Evolutionary conservation across 345 rosid species (phyloP).

Genomic region (Arabis hirsuta): DNA sequence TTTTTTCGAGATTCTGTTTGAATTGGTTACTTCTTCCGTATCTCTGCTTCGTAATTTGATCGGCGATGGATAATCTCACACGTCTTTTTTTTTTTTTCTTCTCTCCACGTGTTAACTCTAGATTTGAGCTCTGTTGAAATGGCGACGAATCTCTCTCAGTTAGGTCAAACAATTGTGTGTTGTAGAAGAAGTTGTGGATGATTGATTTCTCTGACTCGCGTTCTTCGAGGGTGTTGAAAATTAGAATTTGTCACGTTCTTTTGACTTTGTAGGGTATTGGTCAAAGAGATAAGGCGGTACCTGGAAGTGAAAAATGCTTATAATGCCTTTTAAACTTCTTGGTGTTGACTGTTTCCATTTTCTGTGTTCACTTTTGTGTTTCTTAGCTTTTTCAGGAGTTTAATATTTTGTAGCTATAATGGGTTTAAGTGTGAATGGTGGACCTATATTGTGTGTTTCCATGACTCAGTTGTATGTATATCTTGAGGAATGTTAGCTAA

Average conservation of each 20-base stretch:
- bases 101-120: constrained; percentile 26
- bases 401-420: constrained; percentile 24
- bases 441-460: constrained; percentile 28
- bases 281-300: constrained; percentile 43
- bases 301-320: constrained; percentile 29
- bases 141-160: constrained; percentile 30
- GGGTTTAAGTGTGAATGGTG: constrained; percentile 38
- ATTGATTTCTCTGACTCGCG: constrained; percentile 41
- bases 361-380: constrained; percentile 37
- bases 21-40: constrained; percentile 9
- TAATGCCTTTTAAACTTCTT: constrained; percentile 28
- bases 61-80: constrained; percentile 22
- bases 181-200: constrained; percentile 9
- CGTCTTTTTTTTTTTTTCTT: neutral
- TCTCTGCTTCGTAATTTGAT: constrained; percentile 30
- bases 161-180: constrained; percentile 32
- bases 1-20: constrained; percentile 27
- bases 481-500: constrained; percentile 16
- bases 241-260: constrained; percentile 34
- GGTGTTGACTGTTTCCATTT: constrained; percentile 46
- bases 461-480: constrained; percentile 22
- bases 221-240: constrained; percentile 36
- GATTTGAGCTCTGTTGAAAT: constrained; percentile 38
- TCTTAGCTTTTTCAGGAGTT: constrained; percentile 33
- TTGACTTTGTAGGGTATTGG: constrained; percentile 42